phyloP scores from a whole-genome alignment of 257 asterid genomes.

The Perilla frutescens region DNA sequence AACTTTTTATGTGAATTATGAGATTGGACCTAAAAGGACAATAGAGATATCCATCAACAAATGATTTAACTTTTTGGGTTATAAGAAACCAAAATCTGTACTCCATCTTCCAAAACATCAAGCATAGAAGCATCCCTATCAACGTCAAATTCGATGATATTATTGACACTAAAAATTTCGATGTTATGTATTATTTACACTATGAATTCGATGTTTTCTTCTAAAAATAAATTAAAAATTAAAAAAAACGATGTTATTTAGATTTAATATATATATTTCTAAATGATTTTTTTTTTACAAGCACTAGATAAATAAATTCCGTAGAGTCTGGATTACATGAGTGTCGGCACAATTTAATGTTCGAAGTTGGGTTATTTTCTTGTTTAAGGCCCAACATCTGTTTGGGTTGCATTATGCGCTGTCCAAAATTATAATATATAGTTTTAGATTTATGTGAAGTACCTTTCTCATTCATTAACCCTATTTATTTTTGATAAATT shows the following conservation, averaged over 20 bases:
- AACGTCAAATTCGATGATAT: too few species aligned
- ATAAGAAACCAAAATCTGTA: too few species aligned
- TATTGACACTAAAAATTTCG: too few species aligned
- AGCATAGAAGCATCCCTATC: too few species aligned
- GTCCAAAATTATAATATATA: not conserved
- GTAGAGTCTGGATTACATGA: not conserved
- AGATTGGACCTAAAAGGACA: not conserved
- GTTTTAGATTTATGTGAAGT: not conserved
- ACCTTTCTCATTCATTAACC: not conserved
- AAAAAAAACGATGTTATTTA: not conserved
- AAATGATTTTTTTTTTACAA: too few species aligned
- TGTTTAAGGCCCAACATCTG: constrained; percentile 6
- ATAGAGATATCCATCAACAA: not conserved
- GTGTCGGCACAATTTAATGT: not conserved
- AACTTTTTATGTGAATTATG: not conserved
- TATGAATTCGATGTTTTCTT: too few species aligned
- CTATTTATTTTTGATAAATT: not conserved
- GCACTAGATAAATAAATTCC: not conserved
- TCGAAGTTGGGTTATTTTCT: not conserved
- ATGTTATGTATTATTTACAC: too few species aligned
- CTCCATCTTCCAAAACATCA: not conserved
- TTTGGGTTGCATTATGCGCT: not conserved
- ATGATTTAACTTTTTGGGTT: not conserved
- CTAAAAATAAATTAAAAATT: too few species aligned
- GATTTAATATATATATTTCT: too few species aligned